Evolutionary conservation across 352 stramenopile species (phyloP), one percentile per base, ranked within the genome.

Genomic region (Phytophthora ohioensis): DNA sequence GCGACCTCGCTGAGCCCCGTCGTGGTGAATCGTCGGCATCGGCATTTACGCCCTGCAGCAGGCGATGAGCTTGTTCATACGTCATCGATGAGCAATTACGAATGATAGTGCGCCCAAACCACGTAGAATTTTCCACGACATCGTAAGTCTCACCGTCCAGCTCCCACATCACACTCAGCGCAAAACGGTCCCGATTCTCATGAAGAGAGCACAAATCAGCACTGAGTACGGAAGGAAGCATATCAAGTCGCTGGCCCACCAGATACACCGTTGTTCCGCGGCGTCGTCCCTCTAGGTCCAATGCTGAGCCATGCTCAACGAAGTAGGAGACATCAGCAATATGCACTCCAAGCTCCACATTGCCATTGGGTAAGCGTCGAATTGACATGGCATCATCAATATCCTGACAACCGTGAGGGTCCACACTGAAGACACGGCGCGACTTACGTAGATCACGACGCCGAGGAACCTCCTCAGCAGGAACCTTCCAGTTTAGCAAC

Each of bases 311-410:
- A 54, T 98, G 88, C 41, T 93, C 69, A 4, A 99, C 97, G 71
- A 99, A 99, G 78, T 99, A 97, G 42, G 97, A 99, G 3, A 99
- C 98, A 77, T 99, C 98, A 0, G 98, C 98, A 77, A 99, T 99
- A 69, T 99, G 98, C 5, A 99, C 97, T 3, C 97, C 98, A 4
- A 99, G 82, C 62, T 99, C 91, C 15, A 97, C 57, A 62, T 94
- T 92, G 8, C 90, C 91, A 52, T 97, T 96, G 3, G 84, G 64
- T 35, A 97, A 74, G 0, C 64, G 60, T 10, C 80, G 83, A 39
- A 97, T 88, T 12, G 91, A 95, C 88, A 97, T 95, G 42, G 91
- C 89, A 69, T 97, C 91, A 64, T 97, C 91, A 68, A 97, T 97
- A 68, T 97, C 91, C 63, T 96, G 89, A 58, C 91, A 97, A 0